These are phyloP conservation scores for Terana coerulea DNA, from an alignment of 768 basidiomycete genomes.

Conservation along the genomic window DNA sequence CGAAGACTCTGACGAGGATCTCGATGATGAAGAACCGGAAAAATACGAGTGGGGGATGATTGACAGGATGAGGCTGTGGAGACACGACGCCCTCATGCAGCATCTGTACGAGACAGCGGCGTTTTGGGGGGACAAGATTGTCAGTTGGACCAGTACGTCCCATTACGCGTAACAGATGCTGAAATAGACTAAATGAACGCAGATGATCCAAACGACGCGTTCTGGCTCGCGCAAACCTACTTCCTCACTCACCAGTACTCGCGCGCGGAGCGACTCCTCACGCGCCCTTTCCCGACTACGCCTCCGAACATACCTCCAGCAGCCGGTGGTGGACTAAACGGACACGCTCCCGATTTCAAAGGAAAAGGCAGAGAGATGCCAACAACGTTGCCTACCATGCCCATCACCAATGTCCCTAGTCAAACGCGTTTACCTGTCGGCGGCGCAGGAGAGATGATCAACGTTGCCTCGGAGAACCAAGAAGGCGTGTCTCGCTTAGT, in stretches of 20 bases:
- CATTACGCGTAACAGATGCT: conserved; percentile 6
- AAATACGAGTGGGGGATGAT: conserved; percentile 81
- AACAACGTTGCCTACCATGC: conserved; percentile 4
- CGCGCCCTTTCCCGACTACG: conserved; percentile 72
- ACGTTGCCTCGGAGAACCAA: conserved; percentile 61
- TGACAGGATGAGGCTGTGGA: conserved; percentile 94
- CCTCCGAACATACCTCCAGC: conserved; percentile 27
- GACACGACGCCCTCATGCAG: conserved; percentile 98
- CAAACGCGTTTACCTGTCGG: conserved; percentile 55
- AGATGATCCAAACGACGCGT: conserved; percentile 97
- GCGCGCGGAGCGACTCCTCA: conserved; percentile 87
- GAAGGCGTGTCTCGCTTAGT: conserved; percentile 74
- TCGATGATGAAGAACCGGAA: conserved; percentile 53
- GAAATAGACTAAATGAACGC: background rate
- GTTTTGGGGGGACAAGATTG: conserved; percentile 98
- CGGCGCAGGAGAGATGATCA: conserved; percentile 67
- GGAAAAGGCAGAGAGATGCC: conserved; percentile 60
- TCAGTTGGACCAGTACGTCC: conserved; percentile 86
- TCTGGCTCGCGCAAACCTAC: conserved; percentile 98
- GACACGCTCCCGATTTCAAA: conserved; percentile 41
- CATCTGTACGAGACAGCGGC: conserved; percentile 96
- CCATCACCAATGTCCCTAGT: conserved; percentile 4
- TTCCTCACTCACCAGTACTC: conserved; percentile 96
- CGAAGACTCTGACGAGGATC: conserved; percentile 54
- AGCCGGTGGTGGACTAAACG: conserved; percentile 34